A percentile compares a stretch with the other conserved stretches of the same genome.
phyloP scores from a whole-genome alignment of 306 rosid genomes.

The Malus sieversii region DNA sequence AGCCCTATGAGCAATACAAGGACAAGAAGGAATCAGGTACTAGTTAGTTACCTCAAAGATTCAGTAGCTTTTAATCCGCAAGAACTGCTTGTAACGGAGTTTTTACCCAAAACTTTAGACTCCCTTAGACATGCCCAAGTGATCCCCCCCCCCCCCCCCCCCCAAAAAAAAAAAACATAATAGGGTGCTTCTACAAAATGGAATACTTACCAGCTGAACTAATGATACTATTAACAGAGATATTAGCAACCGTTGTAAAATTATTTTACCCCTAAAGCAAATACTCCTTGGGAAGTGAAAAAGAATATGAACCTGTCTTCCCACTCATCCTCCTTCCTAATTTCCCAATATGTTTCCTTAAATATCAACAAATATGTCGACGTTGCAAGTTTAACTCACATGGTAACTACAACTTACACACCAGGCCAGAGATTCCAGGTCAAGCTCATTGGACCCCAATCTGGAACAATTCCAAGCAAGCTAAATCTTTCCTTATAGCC shows the following conservation, averaged over 20 bases:
- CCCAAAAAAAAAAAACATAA: neutral
- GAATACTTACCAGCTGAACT: neutral
- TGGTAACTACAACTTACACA: conserved; percentile 7
- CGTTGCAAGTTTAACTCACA: neutral
- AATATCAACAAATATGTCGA: neutral
- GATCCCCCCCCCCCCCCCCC: neutral
- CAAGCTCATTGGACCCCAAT: conserved; percentile 4
- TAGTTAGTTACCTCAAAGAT: neutral
- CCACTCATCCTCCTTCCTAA: neutral
- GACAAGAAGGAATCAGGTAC: neutral
- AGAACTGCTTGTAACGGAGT: neutral
- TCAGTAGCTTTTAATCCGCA: neutral
- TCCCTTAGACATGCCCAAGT: neutral
- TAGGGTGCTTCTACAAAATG: neutral
- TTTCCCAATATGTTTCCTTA: neutral
- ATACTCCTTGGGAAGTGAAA: neutral
- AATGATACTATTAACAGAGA: neutral
- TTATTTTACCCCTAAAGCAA: neutral
- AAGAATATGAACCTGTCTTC: neutral
- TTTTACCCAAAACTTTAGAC: neutral
- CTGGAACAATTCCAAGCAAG: conserved; percentile 3
- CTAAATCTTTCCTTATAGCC: conserved; percentile 4
- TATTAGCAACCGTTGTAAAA: neutral
- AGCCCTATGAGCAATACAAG: neutral
- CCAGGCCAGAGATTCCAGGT: conserved; percentile 14